Base-by-base conservation (phyloP, 768 basidiomycete genomes). In the Asterophora lycoperdoides region DNA sequence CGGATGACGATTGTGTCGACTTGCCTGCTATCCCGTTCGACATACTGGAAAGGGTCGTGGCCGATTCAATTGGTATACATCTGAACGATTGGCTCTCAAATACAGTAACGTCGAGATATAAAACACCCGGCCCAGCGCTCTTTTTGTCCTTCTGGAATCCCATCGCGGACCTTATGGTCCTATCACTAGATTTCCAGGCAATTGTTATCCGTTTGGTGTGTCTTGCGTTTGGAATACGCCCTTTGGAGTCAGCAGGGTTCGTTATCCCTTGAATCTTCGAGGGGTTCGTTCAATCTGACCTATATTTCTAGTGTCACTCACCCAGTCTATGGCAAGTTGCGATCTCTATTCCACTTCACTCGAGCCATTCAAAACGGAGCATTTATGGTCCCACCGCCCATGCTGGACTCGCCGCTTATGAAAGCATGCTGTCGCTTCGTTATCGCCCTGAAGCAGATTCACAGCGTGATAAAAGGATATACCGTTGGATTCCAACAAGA, bases 101-200 rank as follows among this genome's bases (percentile, higher is more conserved):
- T 14, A 29, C 10, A 10, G 9, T 20, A 4, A 36, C 39, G 26
- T 46, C 40, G 15, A 33, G 34, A 37, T 11, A 37, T 17, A 40
- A 19, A 28, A 9, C 44, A 14, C 41, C 50, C 44, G 18, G n/a
- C 34, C 39, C 35, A 14, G 47, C 34, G 30, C 33, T 46, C 29
- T 44, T 49, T 32, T 19, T 39, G 35, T 26, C 23, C 23, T 46
- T 50, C 26, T 50, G 53, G 53, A 29, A 15, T 13, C 48, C 44
- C 9, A 32, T 54, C 13, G 34, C 30, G 11, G 28, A 49, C 29
- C 34, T 54, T 34, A 37, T 50, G 38, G 14, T 41, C 8, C 44
- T 54, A 36, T 54, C 48, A 18, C 46, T 37, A 33, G 26, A 32
- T 14, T 54, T 54, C n/a, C 48, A 38, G 36, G 39, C 39, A 4